Evolutionary conservation across 768 basidiomycete genomes (phyloP).

Genomic region (Boletus eberwhitei): DNA sequence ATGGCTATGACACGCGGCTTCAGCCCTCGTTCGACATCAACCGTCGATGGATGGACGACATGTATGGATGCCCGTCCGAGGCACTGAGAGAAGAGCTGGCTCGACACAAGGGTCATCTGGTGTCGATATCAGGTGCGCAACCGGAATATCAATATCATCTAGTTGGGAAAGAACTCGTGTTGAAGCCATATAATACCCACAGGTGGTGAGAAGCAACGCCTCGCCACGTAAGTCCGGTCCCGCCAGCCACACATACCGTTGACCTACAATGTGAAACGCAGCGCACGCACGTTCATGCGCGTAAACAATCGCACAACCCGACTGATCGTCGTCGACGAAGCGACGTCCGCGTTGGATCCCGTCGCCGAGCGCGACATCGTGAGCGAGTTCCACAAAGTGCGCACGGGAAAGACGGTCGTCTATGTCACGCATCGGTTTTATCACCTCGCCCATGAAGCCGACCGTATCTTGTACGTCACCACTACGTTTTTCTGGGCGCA

Average conservation of each 20-base stretch:
- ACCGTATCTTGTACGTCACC: conserved; percentile 50
- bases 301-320: conserved; percentile 31
- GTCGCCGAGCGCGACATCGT: conserved; percentile 50
- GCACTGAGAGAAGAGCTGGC: conserved; percentile 20
- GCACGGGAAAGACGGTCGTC: conserved; percentile 50
- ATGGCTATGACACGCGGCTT: conserved; percentile 33
- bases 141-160: not conserved
- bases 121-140: conserved; percentile 23
- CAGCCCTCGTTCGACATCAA: conserved; percentile 18
- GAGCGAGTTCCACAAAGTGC: conserved; percentile 33
- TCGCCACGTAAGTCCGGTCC: conserved; percentile 42
- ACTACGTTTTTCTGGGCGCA: no score
- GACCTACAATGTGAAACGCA: conserved; percentile 12
- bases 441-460: conserved; percentile 46
- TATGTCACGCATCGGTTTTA: conserved; percentile 57
- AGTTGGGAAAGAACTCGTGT: conserved; percentile 3
- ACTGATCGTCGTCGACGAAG: conserved; percentile 56
- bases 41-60: conserved; percentile 21
- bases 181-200: not conserved
- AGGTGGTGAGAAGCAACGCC: conserved; percentile 47
- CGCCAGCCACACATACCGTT: not conserved
- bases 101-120: conserved; percentile 19
- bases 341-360: conserved; percentile 55
- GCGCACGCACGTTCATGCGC: conserved; percentile 48
- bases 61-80: conserved; percentile 18